These are phyloP conservation scores for Botryosphaeria agaves DNA, from an alignment of 2,329 filamentous ascomycete species.

Conservation along the genomic window DNA sequence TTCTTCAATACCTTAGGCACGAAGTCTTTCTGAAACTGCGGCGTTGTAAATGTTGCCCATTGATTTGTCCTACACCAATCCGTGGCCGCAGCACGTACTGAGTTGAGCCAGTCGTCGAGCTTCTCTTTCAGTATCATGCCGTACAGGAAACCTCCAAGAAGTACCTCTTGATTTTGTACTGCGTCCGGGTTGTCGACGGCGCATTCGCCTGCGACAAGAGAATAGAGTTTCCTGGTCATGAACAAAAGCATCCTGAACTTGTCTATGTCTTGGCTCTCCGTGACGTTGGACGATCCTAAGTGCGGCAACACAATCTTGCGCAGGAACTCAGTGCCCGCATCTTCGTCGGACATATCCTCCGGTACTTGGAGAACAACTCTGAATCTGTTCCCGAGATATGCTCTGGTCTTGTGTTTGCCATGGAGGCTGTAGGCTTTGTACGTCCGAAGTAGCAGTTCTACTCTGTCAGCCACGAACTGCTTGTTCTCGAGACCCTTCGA, in stretches of 20 bases:
- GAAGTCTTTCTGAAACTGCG: slow-evolving; percentile 67
- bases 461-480: slow-evolving; percentile 77
- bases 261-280: slow-evolving; percentile 67
- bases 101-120: slow-evolving; percentile 75
- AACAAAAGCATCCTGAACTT: slow-evolving; percentile 91
- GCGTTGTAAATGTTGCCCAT: slow-evolving; percentile 48
- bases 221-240: slow-evolving; percentile 92
- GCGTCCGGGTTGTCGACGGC: slow-evolving; percentile 91
- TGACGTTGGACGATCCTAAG: slow-evolving; percentile 71
- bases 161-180: slow-evolving; percentile 86
- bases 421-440: slow-evolving; percentile 86
- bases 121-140: slow-evolving; percentile 92
- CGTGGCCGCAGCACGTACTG: slow-evolving; percentile 33
- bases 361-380: slow-evolving; percentile 71
- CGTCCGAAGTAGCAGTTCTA: slow-evolving; percentile 78
- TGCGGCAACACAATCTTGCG: slow-evolving; percentile 83
- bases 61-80: slow-evolving; percentile 38
- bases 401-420: slow-evolving; percentile 61
- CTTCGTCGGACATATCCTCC: slow-evolving; percentile 70
- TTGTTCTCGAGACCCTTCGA: slow-evolving; percentile 72
- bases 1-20: slow-evolving; percentile 58
- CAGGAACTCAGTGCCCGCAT: slow-evolving; percentile 81
- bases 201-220: slow-evolving; percentile 82
- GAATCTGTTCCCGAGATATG: slow-evolving; percentile 84
- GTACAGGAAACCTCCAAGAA: slow-evolving; percentile 85